A percentile compares a stretch with the other conserved stretches of the same genome.
Conservation (phyloP, 192 early-diverging fungal genomes). For the Coemansia sp. region DNA sequence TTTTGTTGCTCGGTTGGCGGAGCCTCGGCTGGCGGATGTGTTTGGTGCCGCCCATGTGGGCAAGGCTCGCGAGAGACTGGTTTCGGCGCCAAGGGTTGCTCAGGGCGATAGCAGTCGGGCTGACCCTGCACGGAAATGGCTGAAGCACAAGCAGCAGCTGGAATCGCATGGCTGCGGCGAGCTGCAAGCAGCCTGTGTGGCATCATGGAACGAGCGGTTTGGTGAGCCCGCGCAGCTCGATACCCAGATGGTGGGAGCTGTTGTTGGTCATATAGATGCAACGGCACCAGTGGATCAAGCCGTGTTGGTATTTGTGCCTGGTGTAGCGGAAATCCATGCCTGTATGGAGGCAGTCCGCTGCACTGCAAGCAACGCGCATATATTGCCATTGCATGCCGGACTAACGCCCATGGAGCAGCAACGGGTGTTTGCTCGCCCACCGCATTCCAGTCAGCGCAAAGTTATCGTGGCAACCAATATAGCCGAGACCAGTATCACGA, state of each 20-base stretch:
- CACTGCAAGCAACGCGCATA: conserved; percentile 1
- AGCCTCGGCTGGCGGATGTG: background rate
- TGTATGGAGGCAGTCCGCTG: conserved; percentile 60
- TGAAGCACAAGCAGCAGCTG: background rate
- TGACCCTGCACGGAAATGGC: conserved; percentile 2
- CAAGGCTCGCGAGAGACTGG: conserved; percentile 7
- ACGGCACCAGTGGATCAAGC: conserved; percentile 49
- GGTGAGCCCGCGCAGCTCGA: conserved; percentile 42
- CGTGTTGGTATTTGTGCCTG: conserved; percentile 71
- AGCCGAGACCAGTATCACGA: conserved; percentile 68
- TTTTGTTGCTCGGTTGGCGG: conserved; percentile 3
- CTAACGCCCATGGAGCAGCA: conserved; percentile 57
- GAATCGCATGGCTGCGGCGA: background rate
- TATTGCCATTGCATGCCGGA: conserved; percentile 64
- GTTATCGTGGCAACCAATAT: conserved; percentile 88
- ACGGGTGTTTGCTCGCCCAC: conserved; percentile 41
- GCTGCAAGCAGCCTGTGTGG: conserved; percentile 10
- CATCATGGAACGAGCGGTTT: conserved; percentile 28
- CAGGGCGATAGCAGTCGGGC: background rate
- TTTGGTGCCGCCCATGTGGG: conserved; percentile 12
- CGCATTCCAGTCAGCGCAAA: conserved; percentile 62
- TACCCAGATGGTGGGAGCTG: conserved; percentile 56
- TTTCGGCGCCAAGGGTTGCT: background rate
- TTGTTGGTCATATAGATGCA: conserved; percentile 60
- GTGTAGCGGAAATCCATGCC: conserved; percentile 69